Evolutionary conservation across 306 rosid genomes (phyloP).

Genomic region (Dryas drummondii): DNA sequence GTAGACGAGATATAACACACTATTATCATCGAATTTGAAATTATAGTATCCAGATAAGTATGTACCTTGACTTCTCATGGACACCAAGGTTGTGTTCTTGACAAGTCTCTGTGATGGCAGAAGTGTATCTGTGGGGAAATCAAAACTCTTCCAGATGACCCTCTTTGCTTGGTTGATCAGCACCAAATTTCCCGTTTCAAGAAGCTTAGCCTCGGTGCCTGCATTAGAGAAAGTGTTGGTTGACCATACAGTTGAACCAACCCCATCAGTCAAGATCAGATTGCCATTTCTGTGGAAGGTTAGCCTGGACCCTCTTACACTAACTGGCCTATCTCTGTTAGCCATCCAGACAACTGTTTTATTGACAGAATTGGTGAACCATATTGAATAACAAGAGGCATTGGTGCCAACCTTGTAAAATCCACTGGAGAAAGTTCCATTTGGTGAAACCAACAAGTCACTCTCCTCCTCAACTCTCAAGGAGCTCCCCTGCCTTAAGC

Average conservation of each 20-base stretch:
- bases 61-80: slow-evolving; percentile 28
- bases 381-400: slow-evolving; percentile 24
- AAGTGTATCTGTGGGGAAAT: slow-evolving; percentile 28
- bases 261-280: slow-evolving; percentile 23
- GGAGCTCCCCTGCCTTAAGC: slow-evolving; percentile 22
- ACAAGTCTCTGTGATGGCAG: slow-evolving; percentile 23
- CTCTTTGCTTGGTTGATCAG: background rate
- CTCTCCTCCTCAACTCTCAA: slow-evolving; percentile 13
- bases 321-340: slow-evolving; percentile 18
- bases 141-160: slow-evolving; percentile 29
- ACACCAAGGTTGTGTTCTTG: slow-evolving; percentile 28
- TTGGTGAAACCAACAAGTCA: slow-evolving; percentile 21
- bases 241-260: slow-evolving; percentile 23
- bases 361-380: slow-evolving; percentile 15
- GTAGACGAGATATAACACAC: slow-evolving; percentile 14
- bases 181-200: slow-evolving; percentile 30
- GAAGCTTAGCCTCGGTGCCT: slow-evolving; percentile 14
- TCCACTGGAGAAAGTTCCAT: slow-evolving; percentile 21
- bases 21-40: slow-evolving; percentile 20
- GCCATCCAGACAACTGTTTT: slow-evolving; percentile 31
- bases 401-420: slow-evolving; percentile 18
- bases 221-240: slow-evolving; percentile 6
- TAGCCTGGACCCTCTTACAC: slow-evolving; percentile 2
- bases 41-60: slow-evolving; percentile 21
- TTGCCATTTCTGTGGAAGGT: slow-evolving; percentile 21